These are phyloP conservation scores for Amanita rubescens DNA, from an alignment of 768 basidiomycete species.

Conservation along the genomic window DNA sequence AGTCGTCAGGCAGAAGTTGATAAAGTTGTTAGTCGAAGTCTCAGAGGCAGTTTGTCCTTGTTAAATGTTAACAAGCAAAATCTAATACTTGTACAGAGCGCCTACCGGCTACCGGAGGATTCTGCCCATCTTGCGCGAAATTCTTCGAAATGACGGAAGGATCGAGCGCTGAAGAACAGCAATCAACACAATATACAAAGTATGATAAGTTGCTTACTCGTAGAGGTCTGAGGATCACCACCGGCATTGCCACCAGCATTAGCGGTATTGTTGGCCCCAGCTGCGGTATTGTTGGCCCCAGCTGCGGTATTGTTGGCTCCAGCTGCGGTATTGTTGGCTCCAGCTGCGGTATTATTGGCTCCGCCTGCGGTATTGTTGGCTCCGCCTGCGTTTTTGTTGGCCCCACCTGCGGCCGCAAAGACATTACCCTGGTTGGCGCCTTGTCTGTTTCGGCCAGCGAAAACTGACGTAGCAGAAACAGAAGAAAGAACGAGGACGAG, in stretches of 20 bases:
- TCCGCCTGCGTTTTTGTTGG: constrained; percentile 6
- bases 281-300: constrained; percentile 10
- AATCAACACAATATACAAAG: not conserved
- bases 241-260: constrained; percentile 1
- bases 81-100: not conserved
- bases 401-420: too few species aligned
- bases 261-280: too few species aligned
- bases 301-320: constrained; percentile 9
- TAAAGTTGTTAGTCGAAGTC: constrained; percentile 53
- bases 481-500: constrained; percentile 30
- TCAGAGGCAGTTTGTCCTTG: constrained; percentile 40
- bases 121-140: constrained; percentile 44
- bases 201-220: constrained; percentile 21
- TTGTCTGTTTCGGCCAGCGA: constrained; percentile 1
- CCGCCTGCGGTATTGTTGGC: constrained; percentile 9
- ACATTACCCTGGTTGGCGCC: constrained; percentile 10
- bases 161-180: constrained; percentile 42
- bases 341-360: not conserved
- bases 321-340: constrained; percentile 10
- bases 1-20: constrained; percentile 39
- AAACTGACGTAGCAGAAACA: constrained; percentile 19
- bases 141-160: constrained; percentile 40
- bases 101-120: constrained; percentile 29
- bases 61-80: constrained; percentile 13
- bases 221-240: constrained; percentile 37